Percentiles rank a stretch among this genome's conserved stretches.
Conservation (phyloP, 345 rosid genomes). For the Sonneratia alba region DNA sequence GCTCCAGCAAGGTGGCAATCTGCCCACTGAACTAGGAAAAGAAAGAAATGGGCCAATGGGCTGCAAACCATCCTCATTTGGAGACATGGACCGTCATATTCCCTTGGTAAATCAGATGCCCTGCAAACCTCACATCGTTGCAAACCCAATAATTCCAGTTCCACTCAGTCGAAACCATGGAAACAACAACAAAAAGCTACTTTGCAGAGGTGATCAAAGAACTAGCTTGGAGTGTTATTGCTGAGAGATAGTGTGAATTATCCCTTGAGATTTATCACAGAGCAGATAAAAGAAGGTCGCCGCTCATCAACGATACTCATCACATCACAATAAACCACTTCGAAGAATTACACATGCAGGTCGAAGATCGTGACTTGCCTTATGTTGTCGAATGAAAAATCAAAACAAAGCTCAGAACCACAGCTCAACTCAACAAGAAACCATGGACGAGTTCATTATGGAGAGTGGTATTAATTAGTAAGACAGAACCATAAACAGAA, state of each 20-base stretch:
- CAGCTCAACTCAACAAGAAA: not conserved
- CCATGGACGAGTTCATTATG: not conserved
- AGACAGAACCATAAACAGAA: not conserved
- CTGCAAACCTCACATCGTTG: constrained; percentile 6
- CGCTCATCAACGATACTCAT: not conserved
- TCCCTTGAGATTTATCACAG: too few species aligned
- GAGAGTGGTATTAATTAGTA: not conserved
- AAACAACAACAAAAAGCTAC: not conserved
- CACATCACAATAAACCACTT: not conserved
- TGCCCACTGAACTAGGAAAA: constrained; percentile 20
- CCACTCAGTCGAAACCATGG: not conserved
- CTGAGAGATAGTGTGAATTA: not conserved
- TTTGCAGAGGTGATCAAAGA: not conserved
- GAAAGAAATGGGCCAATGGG: constrained; percentile 16
- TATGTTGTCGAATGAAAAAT: not conserved
- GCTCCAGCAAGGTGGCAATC: constrained; percentile 21
- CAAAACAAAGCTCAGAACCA: not conserved
- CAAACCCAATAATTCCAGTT: not conserved
- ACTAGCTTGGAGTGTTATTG: not conserved
- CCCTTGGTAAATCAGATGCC: constrained; percentile 16
- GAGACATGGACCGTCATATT: constrained; percentile 13
- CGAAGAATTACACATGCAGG: not conserved
- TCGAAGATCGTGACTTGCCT: not conserved
- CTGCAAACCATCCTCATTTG: constrained; percentile 17
- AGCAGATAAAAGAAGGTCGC: not conserved